Evolutionary conservation across 768 basidiomycete species (phyloP), one percentile per base, ranked within the genome.

Genomic region (Amanita fuliginea): DNA sequence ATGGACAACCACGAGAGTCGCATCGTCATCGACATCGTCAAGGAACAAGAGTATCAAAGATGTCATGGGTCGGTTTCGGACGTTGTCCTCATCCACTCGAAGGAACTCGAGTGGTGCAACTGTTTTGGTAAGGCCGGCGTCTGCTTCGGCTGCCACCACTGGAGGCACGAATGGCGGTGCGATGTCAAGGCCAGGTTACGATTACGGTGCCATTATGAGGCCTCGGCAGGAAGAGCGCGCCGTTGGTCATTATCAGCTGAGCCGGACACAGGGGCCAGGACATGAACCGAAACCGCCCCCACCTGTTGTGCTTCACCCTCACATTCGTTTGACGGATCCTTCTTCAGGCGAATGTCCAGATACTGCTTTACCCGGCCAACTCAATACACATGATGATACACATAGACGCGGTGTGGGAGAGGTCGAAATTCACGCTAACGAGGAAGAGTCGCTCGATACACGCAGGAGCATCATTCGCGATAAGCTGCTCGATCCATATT

Each of bases 191-290:
- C 46, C 34, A 2, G 46, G 46, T 24, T 48, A 48, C 14, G 47
- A 48, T 39, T 48, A 48, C 18, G 47, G 47, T 2, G 47, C 37
- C 6, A 28, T 48, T 41, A 39, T 36, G 16, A 26, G 47, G 24
- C 47, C 47, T 4, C 47, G 30, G 13, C 28, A 28, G 28, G n/a
- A n/a, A 28, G 28, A 28, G 28, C 44, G 33, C 9, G 32, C 21
- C 11, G 7, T 24, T 19, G 32, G 33, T 7, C 44, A 33, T 13
- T 18, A 28, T 14, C 42, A 43, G 13, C 28, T 28, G 8, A 8
- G 18, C n/a, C 44, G n/a, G 30, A 24, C 26, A 26, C 21, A 19
- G 16, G 42, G 24, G 4, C 21, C 13, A 21, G 30, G 16, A 19
- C 10, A 24, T 14, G 32, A 21, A 19, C 24, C 16, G 21, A 16